Evolutionary conservation across 805 yeast genomes (phyloP), one percentile per base, ranked within the genome.

Genomic region (Spencermartinsiella europaea): DNA sequence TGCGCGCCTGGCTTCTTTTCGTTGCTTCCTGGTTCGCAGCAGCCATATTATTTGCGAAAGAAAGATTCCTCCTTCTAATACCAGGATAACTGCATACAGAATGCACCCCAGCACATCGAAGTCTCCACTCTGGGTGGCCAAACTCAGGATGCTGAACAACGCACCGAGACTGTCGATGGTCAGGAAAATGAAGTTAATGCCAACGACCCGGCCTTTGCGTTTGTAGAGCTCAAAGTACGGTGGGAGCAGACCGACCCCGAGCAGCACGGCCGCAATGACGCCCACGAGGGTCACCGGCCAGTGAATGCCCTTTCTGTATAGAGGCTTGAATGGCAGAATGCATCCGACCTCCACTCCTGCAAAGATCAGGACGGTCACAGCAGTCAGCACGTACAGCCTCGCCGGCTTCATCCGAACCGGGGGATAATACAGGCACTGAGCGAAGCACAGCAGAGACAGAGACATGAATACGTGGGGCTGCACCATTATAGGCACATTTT

Each of bases 261-360:
- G 68, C 16, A 86, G 61, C 0, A 90, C 70, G 1, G 93, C 79
- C 0, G 97, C 95, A 15, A 87, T 51, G 22, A 86, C 76, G 12
- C 97, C 97, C 55, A 89, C 76, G 25, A 90, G 72, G 28, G 88
- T 64, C 55, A 80, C 72, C 1, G 97, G 96, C 95, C 96, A 87
- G 20, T 67, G 67, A 12, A 56, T 62, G 3, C 78, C 83, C 5
- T 75, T 70, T 21, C 64, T 64, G 53, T 76, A 70, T 0, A 66
- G 62, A 0, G 80, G 80, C 38, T 83, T 72, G 48, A 90, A 69
- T 68, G 91, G 84, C 10, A 87, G 53, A 14, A 85, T 81, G 56
- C 83, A 78, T 0, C 89, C 95, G 0, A 75, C 69, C 58, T 89
- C 93, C 28, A 77, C 55, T 0, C 80, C 95, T 0, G 80, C 68